A percentile compares a stretch with the other conserved stretches of the same genome.
Conservation (phyloP, 2,329 filamentous ascomycete species). For the Rhynchosporium agropyri region DNA sequence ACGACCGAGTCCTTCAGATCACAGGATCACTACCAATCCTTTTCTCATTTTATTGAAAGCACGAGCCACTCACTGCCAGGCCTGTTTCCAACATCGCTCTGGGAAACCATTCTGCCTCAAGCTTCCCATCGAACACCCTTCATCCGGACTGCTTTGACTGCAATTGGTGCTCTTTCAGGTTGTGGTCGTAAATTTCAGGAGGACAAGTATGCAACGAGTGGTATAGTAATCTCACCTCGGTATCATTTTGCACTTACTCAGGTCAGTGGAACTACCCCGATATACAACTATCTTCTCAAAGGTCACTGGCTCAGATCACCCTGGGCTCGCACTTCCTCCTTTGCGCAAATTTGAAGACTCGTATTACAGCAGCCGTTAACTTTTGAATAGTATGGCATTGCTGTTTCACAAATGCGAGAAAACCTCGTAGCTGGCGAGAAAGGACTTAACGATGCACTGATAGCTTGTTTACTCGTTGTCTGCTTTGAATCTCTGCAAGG, state of each 20-base stretch:
- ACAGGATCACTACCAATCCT: slow-evolving; percentile 4
- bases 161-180: slow-evolving; percentile 20
- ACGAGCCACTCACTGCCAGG: slow-evolving; percentile 9
- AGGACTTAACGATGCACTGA: slow-evolving; percentile 16
- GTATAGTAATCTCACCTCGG: slow-evolving; percentile 9
- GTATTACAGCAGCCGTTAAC: not conserved
- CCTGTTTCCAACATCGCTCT: slow-evolving; percentile 11
- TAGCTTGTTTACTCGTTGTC: slow-evolving; percentile 25
- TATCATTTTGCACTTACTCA: slow-evolving; percentile 19
- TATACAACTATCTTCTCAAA: not conserved
- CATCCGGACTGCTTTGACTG: slow-evolving; percentile 19
- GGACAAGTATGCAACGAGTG: slow-evolving; percentile 5
- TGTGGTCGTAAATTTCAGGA: slow-evolving; percentile 15
- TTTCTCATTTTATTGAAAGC: slow-evolving; percentile 10
- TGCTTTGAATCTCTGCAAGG: slow-evolving; percentile 26
- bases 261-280: not conserved
- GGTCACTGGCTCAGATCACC: not conserved
- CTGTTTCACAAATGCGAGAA: slow-evolving; percentile 13
- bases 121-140: slow-evolving; percentile 13
- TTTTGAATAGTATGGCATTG: slow-evolving; percentile 2
- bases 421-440: slow-evolving; percentile 9
- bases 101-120: slow-evolving; percentile 20
- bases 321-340: not conserved
- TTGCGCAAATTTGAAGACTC: not conserved
- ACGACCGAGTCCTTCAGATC: not conserved